Conservation (phyloP, 2,329 filamentous ascomycete species). For the Fusarium cyanostomum region DNA sequence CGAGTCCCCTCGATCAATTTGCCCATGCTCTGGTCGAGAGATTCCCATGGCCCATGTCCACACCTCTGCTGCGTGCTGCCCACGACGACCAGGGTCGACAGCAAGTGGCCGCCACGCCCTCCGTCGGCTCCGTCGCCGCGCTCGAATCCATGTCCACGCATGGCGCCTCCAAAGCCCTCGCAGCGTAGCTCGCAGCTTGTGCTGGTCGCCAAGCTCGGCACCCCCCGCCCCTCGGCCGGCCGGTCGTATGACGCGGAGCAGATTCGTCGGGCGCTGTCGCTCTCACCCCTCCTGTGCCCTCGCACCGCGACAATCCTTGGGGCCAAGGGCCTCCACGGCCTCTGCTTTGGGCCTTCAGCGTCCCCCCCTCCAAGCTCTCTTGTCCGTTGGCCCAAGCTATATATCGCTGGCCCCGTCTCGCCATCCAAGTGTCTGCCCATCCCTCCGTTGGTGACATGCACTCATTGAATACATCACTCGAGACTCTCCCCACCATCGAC, state of each 20-base stretch:
- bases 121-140: conserved; percentile 15
- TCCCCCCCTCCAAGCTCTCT: background rate
- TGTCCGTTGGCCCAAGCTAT: conserved; percentile 36
- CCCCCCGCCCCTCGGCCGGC: conserved; percentile 40
- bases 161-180: background rate
- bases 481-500: conserved; percentile 40
- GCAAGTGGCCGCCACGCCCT: background rate
- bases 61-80: background rate
- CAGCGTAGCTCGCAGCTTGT: too few relatives aligned
- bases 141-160: conserved; percentile 4
- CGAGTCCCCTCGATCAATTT: conserved; percentile 20
- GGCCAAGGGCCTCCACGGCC: conserved; percentile 4
- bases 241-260: conserved; percentile 44
- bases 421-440: conserved; percentile 43
- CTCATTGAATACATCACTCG: conserved; percentile 41
- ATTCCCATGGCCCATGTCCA: conserved; percentile 33
- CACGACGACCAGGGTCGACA: conserved; percentile 2
- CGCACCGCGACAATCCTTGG: conserved; percentile 18
- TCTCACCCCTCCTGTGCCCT: conserved; percentile 18
- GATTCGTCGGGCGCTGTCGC: conserved; percentile 42
- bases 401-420: conserved; percentile 45
- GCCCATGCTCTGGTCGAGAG: conserved; percentile 35
- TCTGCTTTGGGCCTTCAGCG: conserved; percentile 7
- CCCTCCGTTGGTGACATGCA: conserved; percentile 34
- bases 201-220: conserved; percentile 41